phyloP scores from a whole-genome alignment of 106 monocot genomes.

The Triglochin maritima region DNA sequence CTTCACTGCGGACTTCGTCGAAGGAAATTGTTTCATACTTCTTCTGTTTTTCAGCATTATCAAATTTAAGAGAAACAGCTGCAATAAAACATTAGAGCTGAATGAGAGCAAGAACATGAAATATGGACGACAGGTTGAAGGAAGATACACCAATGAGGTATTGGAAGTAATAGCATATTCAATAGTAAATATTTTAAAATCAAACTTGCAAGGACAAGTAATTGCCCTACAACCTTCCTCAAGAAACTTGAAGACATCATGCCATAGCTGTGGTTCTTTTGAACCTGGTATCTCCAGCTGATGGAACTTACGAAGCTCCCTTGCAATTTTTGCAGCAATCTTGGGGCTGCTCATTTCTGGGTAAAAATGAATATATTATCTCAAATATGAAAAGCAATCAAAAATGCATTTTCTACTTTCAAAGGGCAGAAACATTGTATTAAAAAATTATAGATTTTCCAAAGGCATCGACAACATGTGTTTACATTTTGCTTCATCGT shows the following conservation, averaged over 20 bases:
- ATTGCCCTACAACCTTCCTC: constrained; percentile 38
- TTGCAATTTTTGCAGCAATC: constrained; percentile 76
- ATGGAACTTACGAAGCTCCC: constrained; percentile 64
- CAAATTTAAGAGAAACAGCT: constrained; percentile 62
- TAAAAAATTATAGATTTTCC: no score
- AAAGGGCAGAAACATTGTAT: no score
- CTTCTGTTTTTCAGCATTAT: constrained; percentile 46
- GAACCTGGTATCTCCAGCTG: constrained; percentile 66
- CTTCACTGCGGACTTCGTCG: constrained; percentile 46
- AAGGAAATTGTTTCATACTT: constrained; percentile 68
- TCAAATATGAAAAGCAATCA: no score
- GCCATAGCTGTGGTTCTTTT: constrained; percentile 85
- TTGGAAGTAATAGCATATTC: neutral
- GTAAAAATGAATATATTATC: neutral
- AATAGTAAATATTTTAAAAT: no score
- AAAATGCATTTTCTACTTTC: no score
- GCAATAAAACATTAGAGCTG: constrained; percentile 11
- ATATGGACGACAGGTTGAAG: neutral
- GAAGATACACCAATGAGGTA: neutral
- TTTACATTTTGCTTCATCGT: no score
- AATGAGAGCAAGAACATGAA: neutral
- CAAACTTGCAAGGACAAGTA: no score
- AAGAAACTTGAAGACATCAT: constrained; percentile 64
- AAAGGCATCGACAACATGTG: no score
- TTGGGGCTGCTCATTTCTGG: constrained; percentile 78